Evolutionary conservation across 768 basidiomycete genomes (phyloP).

Genomic region (Paxillus involutus): DNA sequence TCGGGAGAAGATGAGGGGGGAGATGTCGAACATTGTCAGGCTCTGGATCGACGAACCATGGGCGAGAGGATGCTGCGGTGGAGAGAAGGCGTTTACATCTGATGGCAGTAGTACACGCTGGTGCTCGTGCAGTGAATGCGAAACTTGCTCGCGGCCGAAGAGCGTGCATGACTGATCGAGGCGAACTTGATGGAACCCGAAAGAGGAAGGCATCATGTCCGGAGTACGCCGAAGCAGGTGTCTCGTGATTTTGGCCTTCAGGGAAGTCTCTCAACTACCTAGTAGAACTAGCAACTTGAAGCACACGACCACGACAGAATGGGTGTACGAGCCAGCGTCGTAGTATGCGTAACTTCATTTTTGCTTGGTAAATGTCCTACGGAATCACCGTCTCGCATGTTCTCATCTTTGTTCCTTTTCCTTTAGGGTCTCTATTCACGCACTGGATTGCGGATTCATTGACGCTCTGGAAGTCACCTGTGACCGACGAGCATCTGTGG

Average conservation of each 20-base stretch:
- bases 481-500: slow-evolving; percentile 84
- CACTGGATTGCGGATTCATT: slow-evolving; percentile 94
- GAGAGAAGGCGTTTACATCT: slow-evolving; percentile 11
- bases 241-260: too few relatives aligned
- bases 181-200: too few relatives aligned
- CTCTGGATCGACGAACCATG: slow-evolving; percentile 70
- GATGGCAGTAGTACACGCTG: neutral
- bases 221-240: too few relatives aligned
- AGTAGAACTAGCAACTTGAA: neutral
- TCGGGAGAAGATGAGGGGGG: slow-evolving; percentile 27
- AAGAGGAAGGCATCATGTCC: too few relatives aligned
- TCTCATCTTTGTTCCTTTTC: neutral
- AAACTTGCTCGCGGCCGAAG: slow-evolving; percentile 17
- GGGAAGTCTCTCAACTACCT: too few relatives aligned
- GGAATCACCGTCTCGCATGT: neutral
- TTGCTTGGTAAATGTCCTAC: slow-evolving; percentile 57
- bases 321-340: slow-evolving; percentile 72
- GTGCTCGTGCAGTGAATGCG: neutral
- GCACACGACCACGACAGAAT: slow-evolving; percentile 34
- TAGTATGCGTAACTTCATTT: slow-evolving; percentile 78
- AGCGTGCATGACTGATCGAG: slow-evolving; percentile 11
- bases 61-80: slow-evolving; percentile 22
- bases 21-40: slow-evolving; percentile 16
- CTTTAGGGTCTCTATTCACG: slow-evolving; percentile 74
- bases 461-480: slow-evolving; percentile 85